Evolutionary conservation across 2,329 filamentous ascomycete genomes (phyloP), one percentile per base, ranked within the genome.

Genomic region (Arachnopeziza araneosa): DNA sequence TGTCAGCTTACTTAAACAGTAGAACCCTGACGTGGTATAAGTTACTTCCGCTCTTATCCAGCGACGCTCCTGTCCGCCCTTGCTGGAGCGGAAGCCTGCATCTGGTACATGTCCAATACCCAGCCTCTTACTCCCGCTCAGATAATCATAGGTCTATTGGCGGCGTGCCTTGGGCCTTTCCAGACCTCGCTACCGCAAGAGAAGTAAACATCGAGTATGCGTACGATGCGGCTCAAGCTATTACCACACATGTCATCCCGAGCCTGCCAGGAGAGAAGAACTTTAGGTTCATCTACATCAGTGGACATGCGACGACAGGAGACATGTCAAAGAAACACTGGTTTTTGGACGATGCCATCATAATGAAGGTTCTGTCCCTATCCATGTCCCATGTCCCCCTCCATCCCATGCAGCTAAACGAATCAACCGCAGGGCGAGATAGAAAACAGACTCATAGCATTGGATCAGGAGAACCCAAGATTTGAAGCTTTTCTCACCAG

Each of bases 201-300:
- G 53, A 54, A 26, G 50, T 57, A 21, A 56, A 60, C 24, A 51
- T 60, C n/a, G 58, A 57, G n/a, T 60, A 57, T 36, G 32, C 54
- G 14, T 50, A 54, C 44, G 52, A 50, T 19, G 54, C 51, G n/a
- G 58, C 54, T 19, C 53, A 54, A 24, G 58, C 51, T 9, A 57
- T 57, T 19, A 32, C 59, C 17, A 57, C 61, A 23, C 23, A 24
- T 3, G 55, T 48, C 55, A 58, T 30, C 57, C 52, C 53, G 22
- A 55, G 22, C 23, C 51, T 49, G 50, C 51, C 19, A 50, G 56
- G 21, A 30, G 50, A 5, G 19, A 60, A 65, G 51, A 73, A 68
- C 54, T 78, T 80, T 61, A 69, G 76, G 0, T 79, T 79, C 60
- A 61, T 79, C 2, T 78, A 76, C 66, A 63, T 76, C 17, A 74